Evolutionary conservation across 768 basidiomycete genomes (phyloP), one percentile per base, ranked within the genome.

Genomic region (Trametes cinnabarina): DNA sequence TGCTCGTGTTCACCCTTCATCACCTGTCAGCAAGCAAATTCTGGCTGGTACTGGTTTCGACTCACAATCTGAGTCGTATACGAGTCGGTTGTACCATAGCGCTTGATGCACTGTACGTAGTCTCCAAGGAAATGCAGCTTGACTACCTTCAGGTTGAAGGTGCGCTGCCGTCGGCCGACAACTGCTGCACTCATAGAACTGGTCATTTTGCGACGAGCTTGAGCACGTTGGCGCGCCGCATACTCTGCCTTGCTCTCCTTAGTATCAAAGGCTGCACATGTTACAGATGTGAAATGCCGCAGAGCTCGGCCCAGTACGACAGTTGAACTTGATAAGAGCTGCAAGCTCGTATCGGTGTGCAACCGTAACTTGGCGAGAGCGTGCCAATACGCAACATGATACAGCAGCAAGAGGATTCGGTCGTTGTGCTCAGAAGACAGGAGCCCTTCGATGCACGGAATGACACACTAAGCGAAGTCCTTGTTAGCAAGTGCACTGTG

Each of bases 81-180:
- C 0, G 69, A 71, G 34, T 78, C 75, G 0, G 71, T 73, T 2
- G 74, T 74, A 0, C 77, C 76, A 26, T 67, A 67, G 2, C 19
- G 11, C 1, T 40, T 22, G 10, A 78, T 76, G 0, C 62, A 61
- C 0, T 14, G 4, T 0, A 43, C 51, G 40, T 77, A 77, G 47
- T 79, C 67, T 0, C 73, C 74, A 0, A 78, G 60, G 0, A 69
- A 60, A 55, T 77, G 77, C 0, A 70, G 3, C 54, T 78, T 79
- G 51, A 69, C 70, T 1, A 69, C 74, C 0, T 26, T 10, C 2
- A 77, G 49, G 49, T 71, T 78, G 53, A 77, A 72, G 0, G 1
- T 11, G 42, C 48, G 50, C 11, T 4, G 58, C 7, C 44, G 26
- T 11, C 41, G 44, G 17, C 48, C 52, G n/a, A n/a, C n/a, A n/a